Percentiles rank a stretch among this genome's conserved stretches.
Evolutionary conservation across 306 rosid genomes (phyloP).

Genomic region (Begonia peltatifolia): DNA sequence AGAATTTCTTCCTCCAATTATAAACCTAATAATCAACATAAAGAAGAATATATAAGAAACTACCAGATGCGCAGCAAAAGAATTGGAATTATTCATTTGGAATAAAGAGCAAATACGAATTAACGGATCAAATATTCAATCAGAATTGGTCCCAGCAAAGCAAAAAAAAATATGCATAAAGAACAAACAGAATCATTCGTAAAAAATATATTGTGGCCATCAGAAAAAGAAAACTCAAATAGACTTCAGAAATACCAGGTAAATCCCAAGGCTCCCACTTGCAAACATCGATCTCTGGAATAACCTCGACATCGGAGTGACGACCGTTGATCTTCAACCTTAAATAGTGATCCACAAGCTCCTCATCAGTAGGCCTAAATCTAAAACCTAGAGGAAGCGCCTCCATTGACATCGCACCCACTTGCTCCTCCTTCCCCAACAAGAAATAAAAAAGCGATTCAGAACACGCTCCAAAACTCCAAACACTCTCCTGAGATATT

Average conservation of each 20-base stretch:
- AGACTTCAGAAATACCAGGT: constrained; percentile 38
- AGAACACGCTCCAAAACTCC: background rate
- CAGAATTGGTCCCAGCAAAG: background rate
- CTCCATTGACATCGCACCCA: constrained; percentile 28
- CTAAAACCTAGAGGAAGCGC: constrained; percentile 81
- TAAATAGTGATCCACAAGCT: constrained; percentile 61
- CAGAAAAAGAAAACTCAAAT: background rate
- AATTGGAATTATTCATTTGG: background rate
- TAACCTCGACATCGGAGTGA: constrained; percentile 55
- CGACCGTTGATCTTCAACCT: constrained; percentile 69
- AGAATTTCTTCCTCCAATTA: background rate
- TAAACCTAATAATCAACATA: background rate
- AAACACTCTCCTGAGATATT: too few species aligned
- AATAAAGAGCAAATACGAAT: background rate
- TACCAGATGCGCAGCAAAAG: background rate
- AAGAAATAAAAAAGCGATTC: background rate
- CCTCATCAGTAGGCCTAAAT: constrained; percentile 79
- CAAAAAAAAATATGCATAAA: background rate
- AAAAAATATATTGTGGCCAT: background rate
- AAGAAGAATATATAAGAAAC: background rate
- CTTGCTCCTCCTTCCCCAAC: background rate
- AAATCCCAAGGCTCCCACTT: constrained; percentile 95
- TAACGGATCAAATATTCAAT: background rate
- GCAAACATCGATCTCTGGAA: constrained; percentile 87
- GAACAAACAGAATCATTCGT: background rate